Percentiles rank a stretch among this genome's conserved stretches.
Evolutionary conservation across 768 basidiomycete genomes (phyloP).

Genomic region (Phlebiopsis gigantea): DNA sequence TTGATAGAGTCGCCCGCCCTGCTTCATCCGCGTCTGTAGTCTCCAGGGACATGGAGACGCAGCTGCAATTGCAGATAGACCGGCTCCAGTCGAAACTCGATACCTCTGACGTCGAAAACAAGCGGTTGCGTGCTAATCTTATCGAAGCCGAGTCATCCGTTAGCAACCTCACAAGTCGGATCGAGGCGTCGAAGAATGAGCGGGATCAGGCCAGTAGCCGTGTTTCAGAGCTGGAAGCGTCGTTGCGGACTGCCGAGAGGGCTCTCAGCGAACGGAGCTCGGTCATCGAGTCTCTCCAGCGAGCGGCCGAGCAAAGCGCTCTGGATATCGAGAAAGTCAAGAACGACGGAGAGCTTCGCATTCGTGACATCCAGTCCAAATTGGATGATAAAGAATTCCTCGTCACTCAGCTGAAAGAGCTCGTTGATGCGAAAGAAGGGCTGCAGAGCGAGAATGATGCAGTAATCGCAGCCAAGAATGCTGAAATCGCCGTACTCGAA

Average conservation of each 20-base stretch:
- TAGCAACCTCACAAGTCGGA: slow-evolving; percentile 7
- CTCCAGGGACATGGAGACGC: slow-evolving; percentile 18
- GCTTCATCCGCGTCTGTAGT: slow-evolving; percentile 29
- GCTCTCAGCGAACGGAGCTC: slow-evolving; percentile 38
- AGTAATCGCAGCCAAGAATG: slow-evolving; percentile 49
- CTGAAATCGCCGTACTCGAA: slow-evolving; percentile 54
- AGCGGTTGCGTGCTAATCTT: slow-evolving; percentile 38
- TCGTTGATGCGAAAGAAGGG: slow-evolving; percentile 46
- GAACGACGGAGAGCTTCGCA: slow-evolving; percentile 37
- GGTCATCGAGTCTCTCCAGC: slow-evolving; percentile 44
- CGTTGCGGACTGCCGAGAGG: slow-evolving; percentile 37
- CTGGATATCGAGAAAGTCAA: slow-evolving; percentile 43
- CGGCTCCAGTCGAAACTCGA: slow-evolving; percentile 45
- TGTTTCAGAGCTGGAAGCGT: slow-evolving; percentile 38
- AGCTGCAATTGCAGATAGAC: slow-evolving; percentile 31
- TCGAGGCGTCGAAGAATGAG: slow-evolving; percentile 34
- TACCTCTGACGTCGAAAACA: slow-evolving; percentile 67
- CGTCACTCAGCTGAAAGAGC: slow-evolving; percentile 44
- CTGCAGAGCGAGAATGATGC: slow-evolving; percentile 45
- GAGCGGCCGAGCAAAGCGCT: slow-evolving; percentile 30
- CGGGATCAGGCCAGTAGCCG: slow-evolving; percentile 36
- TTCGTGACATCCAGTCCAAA: slow-evolving; percentile 39
- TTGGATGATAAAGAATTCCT: slow-evolving; percentile 40
- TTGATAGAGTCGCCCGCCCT: slow-evolving; percentile 38
- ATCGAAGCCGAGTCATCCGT: slow-evolving; percentile 16